Percentiles rank a stretch among this genome's conserved stretches.
phyloP scores from a whole-genome alignment of 768 basidiomycete genomes.

The Rhodotorula babjevae region DNA sequence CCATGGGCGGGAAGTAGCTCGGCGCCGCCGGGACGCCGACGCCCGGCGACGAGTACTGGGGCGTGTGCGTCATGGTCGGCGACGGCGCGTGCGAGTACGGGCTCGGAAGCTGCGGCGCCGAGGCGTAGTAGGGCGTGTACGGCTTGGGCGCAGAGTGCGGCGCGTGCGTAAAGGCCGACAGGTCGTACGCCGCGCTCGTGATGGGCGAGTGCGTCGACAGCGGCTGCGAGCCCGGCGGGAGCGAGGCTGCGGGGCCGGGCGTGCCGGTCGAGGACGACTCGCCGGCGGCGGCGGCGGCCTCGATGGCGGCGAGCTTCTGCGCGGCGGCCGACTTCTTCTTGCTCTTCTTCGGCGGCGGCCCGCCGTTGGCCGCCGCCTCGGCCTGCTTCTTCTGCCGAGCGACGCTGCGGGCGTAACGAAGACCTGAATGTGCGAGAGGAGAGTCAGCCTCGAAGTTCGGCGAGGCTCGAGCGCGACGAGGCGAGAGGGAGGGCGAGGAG shows the following conservation, averaged over 20 bases:
- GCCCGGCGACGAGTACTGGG: neutral
- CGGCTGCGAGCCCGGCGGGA: neutral
- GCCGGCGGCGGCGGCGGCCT: neutral
- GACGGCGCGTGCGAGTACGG: slow-evolving; percentile 15
- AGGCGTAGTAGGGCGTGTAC: slow-evolving; percentile 27
- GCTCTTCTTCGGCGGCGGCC: neutral
- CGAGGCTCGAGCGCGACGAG: neutral
- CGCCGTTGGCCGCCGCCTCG: slow-evolving; percentile 19
- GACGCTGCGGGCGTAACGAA: slow-evolving; percentile 35
- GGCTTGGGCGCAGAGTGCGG: slow-evolving; percentile 10
- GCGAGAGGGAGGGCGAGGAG: neutral
- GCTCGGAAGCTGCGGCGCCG: neutral
- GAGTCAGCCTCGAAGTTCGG: neutral
- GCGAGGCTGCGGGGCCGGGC: neutral
- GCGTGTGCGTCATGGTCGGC: neutral
- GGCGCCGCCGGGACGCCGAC: neutral
- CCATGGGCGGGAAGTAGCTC: slow-evolving; percentile 3
- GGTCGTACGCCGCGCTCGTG: slow-evolving; percentile 4
- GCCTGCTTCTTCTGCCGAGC: slow-evolving; percentile 27
- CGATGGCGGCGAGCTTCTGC: neutral
- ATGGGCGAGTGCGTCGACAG: neutral
- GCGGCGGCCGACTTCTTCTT: slow-evolving; percentile 16
- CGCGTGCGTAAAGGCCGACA: slow-evolving; percentile 2
- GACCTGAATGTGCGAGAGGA: slow-evolving; percentile 1
- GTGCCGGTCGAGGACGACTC: neutral